A percentile compares a stretch with the other conserved stretches of the same genome.
These are phyloP conservation scores for Colletotrichum cordylinicola DNA, from an alignment of 2,329 filamentous ascomycete genomes.

Conservation along the genomic window DNA sequence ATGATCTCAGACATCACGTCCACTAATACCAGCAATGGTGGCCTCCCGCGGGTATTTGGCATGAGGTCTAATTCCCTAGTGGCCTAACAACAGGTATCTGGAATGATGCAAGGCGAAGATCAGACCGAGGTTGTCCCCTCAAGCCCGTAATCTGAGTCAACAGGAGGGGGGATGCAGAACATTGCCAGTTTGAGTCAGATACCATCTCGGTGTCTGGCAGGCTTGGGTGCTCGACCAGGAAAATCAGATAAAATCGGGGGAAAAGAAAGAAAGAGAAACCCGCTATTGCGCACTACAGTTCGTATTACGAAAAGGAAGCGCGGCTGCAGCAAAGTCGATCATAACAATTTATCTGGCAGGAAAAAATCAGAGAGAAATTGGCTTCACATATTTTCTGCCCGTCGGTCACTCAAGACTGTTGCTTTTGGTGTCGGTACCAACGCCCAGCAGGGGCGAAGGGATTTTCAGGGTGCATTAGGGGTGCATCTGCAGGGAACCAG, in stretches of 20 bases:
- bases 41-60: neutral
- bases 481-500: neutral
- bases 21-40: neutral
- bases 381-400: neutral
- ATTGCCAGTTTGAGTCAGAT: neutral
- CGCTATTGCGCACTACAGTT: neutral
- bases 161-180: neutral
- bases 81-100: neutral
- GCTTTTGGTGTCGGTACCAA: neutral
- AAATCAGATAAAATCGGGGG: neutral
- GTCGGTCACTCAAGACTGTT: neutral
- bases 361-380: neutral
- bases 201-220: neutral
- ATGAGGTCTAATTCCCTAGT: neutral
- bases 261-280: neutral
- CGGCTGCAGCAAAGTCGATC: neutral
- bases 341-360: neutral
- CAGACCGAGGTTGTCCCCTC: neutral
- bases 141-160: neutral
- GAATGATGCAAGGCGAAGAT: neutral
- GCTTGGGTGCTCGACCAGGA: neutral
- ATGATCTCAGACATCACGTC: constrained; percentile 1
- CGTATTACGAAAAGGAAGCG: neutral
- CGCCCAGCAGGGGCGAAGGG: neutral
- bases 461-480: neutral